A percentile compares a stretch with the other conserved stretches of the same genome.
Conservation (phyloP, 106 monocot species). For the Dendrobium catenatum region DNA sequence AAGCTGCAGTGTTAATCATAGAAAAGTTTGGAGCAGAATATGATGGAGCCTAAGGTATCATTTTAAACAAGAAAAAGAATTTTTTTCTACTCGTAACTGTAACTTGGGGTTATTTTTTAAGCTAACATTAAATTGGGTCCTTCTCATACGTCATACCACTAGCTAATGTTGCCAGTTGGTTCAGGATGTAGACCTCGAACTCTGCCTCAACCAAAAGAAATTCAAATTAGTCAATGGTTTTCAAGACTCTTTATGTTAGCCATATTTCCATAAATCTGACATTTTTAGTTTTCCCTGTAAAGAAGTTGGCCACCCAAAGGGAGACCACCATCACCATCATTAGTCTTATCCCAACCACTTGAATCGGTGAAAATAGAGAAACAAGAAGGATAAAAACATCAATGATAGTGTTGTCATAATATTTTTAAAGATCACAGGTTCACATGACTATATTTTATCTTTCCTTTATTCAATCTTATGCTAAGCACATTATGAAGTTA, state of each 20-base stretch:
- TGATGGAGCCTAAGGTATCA: neutral
- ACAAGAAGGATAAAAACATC: neutral
- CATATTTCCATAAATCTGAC: neutral
- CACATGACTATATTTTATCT: no score
- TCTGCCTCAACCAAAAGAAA: neutral
- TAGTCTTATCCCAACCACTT: neutral
- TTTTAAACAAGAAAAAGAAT: neutral
- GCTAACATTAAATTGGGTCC: neutral
- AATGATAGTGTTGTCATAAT: no score
- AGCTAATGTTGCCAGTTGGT: neutral
- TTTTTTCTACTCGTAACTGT: neutral
- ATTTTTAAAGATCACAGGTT: no score
- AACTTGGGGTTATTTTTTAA: neutral
- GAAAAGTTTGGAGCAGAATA: neutral
- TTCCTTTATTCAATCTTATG: no score
- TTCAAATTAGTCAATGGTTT: neutral
- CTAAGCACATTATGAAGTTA: no score
- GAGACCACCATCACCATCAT: neutral
- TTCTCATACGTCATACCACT: neutral
- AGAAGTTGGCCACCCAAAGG: neutral
- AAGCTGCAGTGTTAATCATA: constrained; percentile 2
- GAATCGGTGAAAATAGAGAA: neutral
- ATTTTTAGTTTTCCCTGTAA: neutral
- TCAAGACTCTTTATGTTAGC: neutral
- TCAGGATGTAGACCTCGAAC: neutral